Base-by-base conservation (phyloP, 2,329 filamentous ascomycete genomes). In the Catunica adiposa region DNA sequence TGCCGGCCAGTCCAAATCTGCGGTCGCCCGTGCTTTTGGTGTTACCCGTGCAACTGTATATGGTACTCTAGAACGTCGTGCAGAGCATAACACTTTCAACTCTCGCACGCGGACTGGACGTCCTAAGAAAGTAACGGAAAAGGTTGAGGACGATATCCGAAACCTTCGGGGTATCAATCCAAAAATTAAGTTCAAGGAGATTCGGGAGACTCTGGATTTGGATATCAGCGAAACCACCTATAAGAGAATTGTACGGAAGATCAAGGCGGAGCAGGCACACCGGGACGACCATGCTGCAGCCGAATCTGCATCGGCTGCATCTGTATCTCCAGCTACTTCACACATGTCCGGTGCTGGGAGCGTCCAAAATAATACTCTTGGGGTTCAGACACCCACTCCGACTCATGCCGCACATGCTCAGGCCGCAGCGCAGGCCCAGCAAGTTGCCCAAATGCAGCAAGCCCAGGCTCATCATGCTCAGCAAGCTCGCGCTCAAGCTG, bases 1-100 rank as follows among this genome's bases (percentile, higher is more conserved):
- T 26, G 44, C 58, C 15, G 58, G 58, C 4, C 51, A 59, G 42
- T 54, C 51, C 20, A 59, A 59, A 42, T 55, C 58, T 11, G 55
- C 58, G n/a, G 58, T 59, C 7, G 58, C 58, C 9, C 58, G 58
- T 42, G 58, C 58, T 8, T 59, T 59, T 53, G 58, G 58, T 11
- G 58, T 59, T 17, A 59, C 58, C 25, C 58, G 58, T 23, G 58
- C 55, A 14, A 59, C 58, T 8, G 58, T 59, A 20, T 56, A 59
- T 40, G 58, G 58, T 14, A 59, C 58, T 6, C 51, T 59, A 26
- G 52, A 56, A 23, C 51, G 58, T 14, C 55, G 55, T 26, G 55
- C 55, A 7, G 58, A 59, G 34, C 56, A 54, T 46, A 56, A 57
- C 31, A 59, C 58, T 4, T 59, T 59, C 17, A 55, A 47, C 31